phyloP scores from a whole-genome alignment of 495 filamentous ascomycete species.

The Aspergillus heteromorphus region DNA sequence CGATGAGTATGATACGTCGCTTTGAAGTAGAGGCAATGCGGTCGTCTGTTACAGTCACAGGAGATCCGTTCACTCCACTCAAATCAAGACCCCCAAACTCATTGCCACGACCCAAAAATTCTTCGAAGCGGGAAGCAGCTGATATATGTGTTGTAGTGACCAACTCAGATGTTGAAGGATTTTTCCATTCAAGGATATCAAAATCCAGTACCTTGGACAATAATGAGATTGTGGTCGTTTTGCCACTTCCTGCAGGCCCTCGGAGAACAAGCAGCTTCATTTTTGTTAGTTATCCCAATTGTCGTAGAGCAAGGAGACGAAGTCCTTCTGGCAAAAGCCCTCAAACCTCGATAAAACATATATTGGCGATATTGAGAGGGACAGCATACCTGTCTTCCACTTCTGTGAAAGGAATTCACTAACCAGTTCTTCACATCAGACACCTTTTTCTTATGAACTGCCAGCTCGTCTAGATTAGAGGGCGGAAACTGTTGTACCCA shows the following conservation, averaged over 20 bases:
- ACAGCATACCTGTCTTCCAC: constrained; percentile 32
- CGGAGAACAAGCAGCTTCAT: constrained; percentile 75
- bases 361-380: not conserved
- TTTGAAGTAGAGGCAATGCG: constrained; percentile 16
- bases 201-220: constrained; percentile 67
- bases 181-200: constrained; percentile 85
- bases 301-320: not conserved
- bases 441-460: constrained; percentile 91
- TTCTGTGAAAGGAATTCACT: constrained; percentile 61
- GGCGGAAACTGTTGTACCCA: constrained; percentile 88
- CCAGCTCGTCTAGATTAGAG: constrained; percentile 67
- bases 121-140: constrained; percentile 73
- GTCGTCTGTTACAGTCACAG: not conserved
- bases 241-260: constrained; percentile 88
- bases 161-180: constrained; percentile 59
- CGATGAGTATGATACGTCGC: constrained; percentile 68
- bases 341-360: too few relatives aligned
- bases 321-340: too few relatives aligned
- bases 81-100: constrained; percentile 73
- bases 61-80: constrained; percentile 2
- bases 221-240: constrained; percentile 77
- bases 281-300: constrained; percentile 9
- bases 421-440: constrained; percentile 80
- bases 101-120: constrained; percentile 76
- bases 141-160: constrained; percentile 56